Evolutionary conservation across 305 asterid species (phyloP).

Genomic region (Fraxinus xanthoxyloides): DNA sequence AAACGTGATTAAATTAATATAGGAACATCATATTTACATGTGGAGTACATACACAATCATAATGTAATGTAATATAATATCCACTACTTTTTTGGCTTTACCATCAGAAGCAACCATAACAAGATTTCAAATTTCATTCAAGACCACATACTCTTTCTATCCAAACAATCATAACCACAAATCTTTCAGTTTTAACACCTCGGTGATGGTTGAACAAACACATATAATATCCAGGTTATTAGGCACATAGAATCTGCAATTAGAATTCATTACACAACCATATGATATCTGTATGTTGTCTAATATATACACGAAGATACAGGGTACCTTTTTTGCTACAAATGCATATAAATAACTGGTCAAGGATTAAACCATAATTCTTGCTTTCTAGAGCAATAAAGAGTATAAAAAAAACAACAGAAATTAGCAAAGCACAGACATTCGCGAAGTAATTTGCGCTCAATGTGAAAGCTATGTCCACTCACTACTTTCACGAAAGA

Average conservation of each 20-base stretch:
- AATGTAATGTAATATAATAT: neutral
- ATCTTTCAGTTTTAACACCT: neutral
- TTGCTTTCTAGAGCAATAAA: neutral
- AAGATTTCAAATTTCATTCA: slow-evolving; percentile 5
- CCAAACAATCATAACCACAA: neutral
- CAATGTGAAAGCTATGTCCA: neutral
- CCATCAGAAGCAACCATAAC: slow-evolving; percentile 17
- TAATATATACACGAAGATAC: neutral
- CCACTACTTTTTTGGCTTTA: neutral
- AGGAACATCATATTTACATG: neutral
- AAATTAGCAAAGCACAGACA: neutral
- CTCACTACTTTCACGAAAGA: neutral
- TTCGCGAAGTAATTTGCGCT: neutral
- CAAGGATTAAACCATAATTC: neutral
- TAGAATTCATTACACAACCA: slow-evolving; percentile 6
- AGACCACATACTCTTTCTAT: neutral
- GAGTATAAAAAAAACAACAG: neutral
- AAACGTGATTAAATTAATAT: neutral
- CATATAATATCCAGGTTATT: neutral
- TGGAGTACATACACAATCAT: neutral
- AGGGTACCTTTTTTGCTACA: neutral
- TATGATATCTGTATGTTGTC: neutral
- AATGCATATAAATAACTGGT: slow-evolving; percentile 13
- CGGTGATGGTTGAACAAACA: neutral
- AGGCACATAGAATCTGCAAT: slow-evolving; percentile 1